Base-by-base conservation (phyloP, 805 yeast species). In the Lipomyces yamanashiensis region DNA sequence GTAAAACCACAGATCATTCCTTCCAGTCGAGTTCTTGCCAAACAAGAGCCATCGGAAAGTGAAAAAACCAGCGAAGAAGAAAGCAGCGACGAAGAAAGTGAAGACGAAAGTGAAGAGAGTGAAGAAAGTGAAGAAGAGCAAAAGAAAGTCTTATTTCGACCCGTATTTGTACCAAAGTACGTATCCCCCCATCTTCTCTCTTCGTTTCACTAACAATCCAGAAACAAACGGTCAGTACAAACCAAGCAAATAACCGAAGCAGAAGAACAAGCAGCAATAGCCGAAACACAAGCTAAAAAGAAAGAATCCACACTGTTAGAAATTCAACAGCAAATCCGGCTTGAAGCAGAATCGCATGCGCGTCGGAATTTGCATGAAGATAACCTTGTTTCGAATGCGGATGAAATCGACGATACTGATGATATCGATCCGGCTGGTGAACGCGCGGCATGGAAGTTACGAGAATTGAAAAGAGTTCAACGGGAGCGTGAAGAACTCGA, bases 391-490 rank as follows among this genome's bases (percentile, higher is more conserved):
- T 54, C 74, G 17, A 71, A 74, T 50, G 56, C 73, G n/a, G 73
- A 74, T 54, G 78, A 70, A 0, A 71, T 83, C 0, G 89, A 86
- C 67, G 92, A 87, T 69, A 82, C 87, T 0, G 90, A 87, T 68
- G 85, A 81, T 41, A 44, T 82, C 5, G 85, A 85, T 61, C 85
- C 87, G 0, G 83, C 78, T 57, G 71, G 63, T 7, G 87, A 84
- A 67, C 67, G 69, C 28, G 71, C 68, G 3, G 77, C 72, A 2
- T 82, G 85, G 85, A 72, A 74, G 59, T 56, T 59, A 49, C 76
- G 85, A 0, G 84, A 82, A 59, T 69, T 66, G 48, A 64, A 60
- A 13, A 73, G 85, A 19, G 59, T 76, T 58, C 66, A 71, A 43
- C 76, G 85, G 12, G 85, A 82, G 54, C 64, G 76, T 12, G 71